A percentile compares a stretch with the other conserved stretches of the same genome.
phyloP scores from a whole-genome alignment of 2,329 filamentous ascomycete species.

The Cordyceps farinosa region DNA sequence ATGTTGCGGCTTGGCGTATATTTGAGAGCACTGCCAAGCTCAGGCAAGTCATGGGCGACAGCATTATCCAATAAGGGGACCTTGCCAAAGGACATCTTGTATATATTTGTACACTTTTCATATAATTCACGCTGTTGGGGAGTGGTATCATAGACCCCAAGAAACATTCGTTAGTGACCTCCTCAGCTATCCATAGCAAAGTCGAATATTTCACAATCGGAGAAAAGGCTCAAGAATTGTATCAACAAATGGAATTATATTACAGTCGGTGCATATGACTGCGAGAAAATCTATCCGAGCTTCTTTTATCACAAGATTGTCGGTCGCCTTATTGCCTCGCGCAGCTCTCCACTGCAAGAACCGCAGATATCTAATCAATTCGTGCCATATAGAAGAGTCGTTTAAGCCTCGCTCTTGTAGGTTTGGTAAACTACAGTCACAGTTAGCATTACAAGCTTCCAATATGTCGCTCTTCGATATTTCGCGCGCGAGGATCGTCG shows the following conservation, averaged over 20 bases:
- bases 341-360: background rate
- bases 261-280: conserved; percentile 18
- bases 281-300: conserved; percentile 17
- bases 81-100: background rate
- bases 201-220: background rate
- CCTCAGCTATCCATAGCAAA: background rate
- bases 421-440: conserved; percentile 44
- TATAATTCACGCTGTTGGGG: background rate
- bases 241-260: conserved; percentile 20
- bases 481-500: conserved; percentile 26
- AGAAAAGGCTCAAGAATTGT: background rate
- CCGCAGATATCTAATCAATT: background rate
- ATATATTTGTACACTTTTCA: conserved; percentile 11
- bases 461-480: background rate
- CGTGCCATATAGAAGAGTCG: background rate
- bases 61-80: background rate
- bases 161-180: background rate
- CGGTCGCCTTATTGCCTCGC: background rate
- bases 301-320: conserved; percentile 17
- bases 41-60: background rate
- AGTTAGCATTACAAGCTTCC: conserved; percentile 21
- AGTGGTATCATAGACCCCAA: background rate
- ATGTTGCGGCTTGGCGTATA: conserved; percentile 10
- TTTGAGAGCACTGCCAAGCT: conserved; percentile 6
- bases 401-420: conserved; percentile 39